A percentile compares a stretch with the other conserved stretches of the same genome.
phyloP scores from a whole-genome alignment of 1,139 yeast species.

The Candida tropicalis region DNA sequence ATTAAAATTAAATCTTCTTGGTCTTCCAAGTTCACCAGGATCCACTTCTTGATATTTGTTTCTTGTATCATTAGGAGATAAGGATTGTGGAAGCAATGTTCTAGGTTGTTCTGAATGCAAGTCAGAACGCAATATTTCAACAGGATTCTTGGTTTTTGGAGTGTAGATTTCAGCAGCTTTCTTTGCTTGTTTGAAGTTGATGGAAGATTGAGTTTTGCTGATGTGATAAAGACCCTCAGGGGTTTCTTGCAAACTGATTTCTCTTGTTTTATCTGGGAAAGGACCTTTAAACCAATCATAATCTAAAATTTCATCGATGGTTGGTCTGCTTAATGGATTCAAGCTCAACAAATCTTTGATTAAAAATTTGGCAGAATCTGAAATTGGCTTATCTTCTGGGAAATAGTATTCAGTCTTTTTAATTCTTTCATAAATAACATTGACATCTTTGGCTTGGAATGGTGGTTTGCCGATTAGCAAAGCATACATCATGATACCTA shows the following conservation, averaged over 20 bases:
- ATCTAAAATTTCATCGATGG: constrained; percentile 73
- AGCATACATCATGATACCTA: constrained; percentile 94
- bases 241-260: constrained; percentile 57
- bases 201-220: constrained; percentile 62
- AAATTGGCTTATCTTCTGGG: constrained; percentile 73
- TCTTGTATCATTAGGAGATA: constrained; percentile 91
- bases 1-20: constrained; percentile 46
- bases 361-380: constrained; percentile 70
- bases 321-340: constrained; percentile 82
- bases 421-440: constrained; percentile 89
- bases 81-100: constrained; percentile 78
- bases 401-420: constrained; percentile 79
- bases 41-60: constrained; percentile 81
- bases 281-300: constrained; percentile 86
- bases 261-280: constrained; percentile 75
- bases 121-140: constrained; percentile 70
- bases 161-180: constrained; percentile 65
- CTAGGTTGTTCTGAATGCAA: constrained; percentile 70
- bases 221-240: constrained; percentile 61
- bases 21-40: constrained; percentile 40
- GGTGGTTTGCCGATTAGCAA: constrained; percentile 93
- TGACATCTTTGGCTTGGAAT: constrained; percentile 94
- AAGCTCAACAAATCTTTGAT: constrained; percentile 73
- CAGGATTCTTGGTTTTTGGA: constrained; percentile 59
- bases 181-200: constrained; percentile 70